A percentile compares a stretch with the other conserved stretches of the same genome.
Conservation (phyloP, 768 basidiomycete species). For the Pulveroboletus sp. region DNA sequence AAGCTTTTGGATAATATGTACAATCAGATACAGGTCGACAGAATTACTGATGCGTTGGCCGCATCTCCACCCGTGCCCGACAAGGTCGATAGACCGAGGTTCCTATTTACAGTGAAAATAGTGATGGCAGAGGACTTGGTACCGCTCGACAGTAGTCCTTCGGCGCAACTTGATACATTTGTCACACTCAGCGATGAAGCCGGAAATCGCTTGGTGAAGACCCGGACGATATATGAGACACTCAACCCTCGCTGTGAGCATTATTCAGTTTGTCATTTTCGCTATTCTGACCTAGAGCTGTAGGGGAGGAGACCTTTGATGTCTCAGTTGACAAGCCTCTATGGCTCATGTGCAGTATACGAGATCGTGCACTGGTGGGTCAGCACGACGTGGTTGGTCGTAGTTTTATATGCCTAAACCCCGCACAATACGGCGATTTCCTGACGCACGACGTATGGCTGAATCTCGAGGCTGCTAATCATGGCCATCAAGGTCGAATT, state of each 20-base stretch:
- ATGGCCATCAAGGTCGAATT: constrained; percentile 61
- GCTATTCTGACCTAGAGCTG: constrained; percentile 5
- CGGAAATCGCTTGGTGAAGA: constrained; percentile 87
- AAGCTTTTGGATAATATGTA: constrained; percentile 93
- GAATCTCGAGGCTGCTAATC: constrained; percentile 64
- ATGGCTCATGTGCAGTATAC: constrained; percentile 95
- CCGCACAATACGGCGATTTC: constrained; percentile 81
- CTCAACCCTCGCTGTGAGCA: constrained; percentile 82
- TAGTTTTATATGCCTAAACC: constrained; percentile 89
- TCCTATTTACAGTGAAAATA: constrained; percentile 92
- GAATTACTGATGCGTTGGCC: constrained; percentile 61
- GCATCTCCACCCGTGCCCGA: constrained; percentile 64
- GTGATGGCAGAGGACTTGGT: constrained; percentile 87
- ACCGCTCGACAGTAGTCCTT: constrained; percentile 67
- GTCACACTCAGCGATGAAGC: constrained; percentile 92
- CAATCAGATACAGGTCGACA: constrained; percentile 85
- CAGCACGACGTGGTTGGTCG: constrained; percentile 92
- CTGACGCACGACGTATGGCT: constrained; percentile 90
- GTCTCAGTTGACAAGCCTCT: constrained; percentile 89
- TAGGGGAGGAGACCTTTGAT: constrained; percentile 98
- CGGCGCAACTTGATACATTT: constrained; percentile 85
- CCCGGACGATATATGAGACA: constrained; percentile 91
- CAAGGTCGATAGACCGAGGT: constrained; percentile 61
- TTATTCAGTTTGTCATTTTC: background rate
- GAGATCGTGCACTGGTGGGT: constrained; percentile 84